These are phyloP conservation scores for Escovopsis sp. DNA, from an alignment of 2,329 filamentous ascomycete genomes.

Conservation along the genomic window DNA sequence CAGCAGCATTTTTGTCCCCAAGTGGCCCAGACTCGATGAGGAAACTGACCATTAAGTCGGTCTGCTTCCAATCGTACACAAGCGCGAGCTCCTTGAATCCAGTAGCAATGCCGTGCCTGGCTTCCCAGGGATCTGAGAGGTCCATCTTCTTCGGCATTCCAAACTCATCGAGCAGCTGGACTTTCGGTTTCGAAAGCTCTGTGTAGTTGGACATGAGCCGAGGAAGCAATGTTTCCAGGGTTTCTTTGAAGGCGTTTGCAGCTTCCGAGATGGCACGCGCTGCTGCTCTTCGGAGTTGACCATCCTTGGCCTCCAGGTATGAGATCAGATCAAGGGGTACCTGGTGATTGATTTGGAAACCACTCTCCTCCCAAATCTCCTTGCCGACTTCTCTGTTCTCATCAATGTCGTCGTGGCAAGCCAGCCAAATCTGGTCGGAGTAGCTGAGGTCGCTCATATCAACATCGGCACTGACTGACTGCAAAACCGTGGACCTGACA, in stretches of 20 bases:
- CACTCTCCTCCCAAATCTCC: conserved; percentile 93
- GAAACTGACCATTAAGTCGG: conserved; percentile 71
- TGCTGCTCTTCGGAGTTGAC: conserved; percentile 69
- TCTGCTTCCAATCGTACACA: conserved; percentile 50
- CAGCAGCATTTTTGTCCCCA: conserved; percentile 63
- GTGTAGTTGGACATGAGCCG: conserved; percentile 57
- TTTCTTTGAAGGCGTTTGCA: conserved; percentile 43
- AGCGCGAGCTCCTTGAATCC: conserved; percentile 71
- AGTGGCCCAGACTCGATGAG: conserved; percentile 75
- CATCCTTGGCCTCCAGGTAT: conserved; percentile 68
- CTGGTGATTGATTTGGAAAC: conserved; percentile 52
- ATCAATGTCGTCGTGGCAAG: conserved; percentile 76
- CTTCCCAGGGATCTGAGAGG: conserved; percentile 79
- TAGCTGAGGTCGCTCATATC: conserved; percentile 79
- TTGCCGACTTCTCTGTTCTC: conserved; percentile 74
- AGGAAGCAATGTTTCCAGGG: conserved; percentile 47
- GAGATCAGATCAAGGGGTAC: conserved; percentile 55
- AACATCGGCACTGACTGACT: conserved; percentile 81
- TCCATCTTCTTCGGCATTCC: conserved; percentile 90
- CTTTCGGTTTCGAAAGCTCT: conserved; percentile 67
- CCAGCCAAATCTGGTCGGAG: conserved; percentile 85
- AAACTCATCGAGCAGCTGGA: conserved; percentile 77
- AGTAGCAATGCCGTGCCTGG: conserved; percentile 74
- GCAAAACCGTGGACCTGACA: conserved; percentile 72
- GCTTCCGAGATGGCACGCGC: conserved; percentile 69